A percentile compares a stretch with the other conserved stretches of the same genome.
Evolutionary conservation across 1,139 yeast genomes (phyloP).

Genomic region (Kodamaea ohmeri): DNA sequence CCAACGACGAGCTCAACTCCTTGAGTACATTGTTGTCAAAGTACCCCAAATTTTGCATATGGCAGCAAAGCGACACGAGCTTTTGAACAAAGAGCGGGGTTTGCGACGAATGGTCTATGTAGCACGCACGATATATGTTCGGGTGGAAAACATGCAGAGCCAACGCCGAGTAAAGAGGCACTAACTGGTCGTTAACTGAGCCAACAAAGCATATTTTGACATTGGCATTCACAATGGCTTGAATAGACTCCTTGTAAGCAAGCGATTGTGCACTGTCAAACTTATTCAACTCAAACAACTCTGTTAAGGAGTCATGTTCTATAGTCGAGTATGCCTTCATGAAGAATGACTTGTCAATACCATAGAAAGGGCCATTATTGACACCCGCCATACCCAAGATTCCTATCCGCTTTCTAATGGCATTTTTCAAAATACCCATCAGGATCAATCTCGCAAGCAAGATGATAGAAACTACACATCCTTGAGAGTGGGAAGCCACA

Average conservation of each 20-base stretch:
- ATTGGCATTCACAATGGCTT: slow-evolving; percentile 62
- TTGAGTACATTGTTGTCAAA: slow-evolving; percentile 76
- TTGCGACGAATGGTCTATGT: slow-evolving; percentile 63
- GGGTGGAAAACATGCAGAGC: slow-evolving; percentile 87
- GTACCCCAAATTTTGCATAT: slow-evolving; percentile 59
- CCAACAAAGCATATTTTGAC: slow-evolving; percentile 82
- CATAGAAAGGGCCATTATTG: slow-evolving; percentile 90
- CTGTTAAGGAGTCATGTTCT: slow-evolving; percentile 81
- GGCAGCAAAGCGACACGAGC: slow-evolving; percentile 46
- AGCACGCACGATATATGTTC: slow-evolving; percentile 82
- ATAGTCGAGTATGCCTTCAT: slow-evolving; percentile 88
- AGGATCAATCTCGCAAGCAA: slow-evolving; percentile 69
- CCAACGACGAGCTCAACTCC: slow-evolving; percentile 77
- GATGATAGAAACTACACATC: slow-evolving; percentile 87
- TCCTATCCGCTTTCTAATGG: slow-evolving; percentile 56
- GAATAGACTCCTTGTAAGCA: slow-evolving; percentile 65
- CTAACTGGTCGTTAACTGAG: slow-evolving; percentile 86
- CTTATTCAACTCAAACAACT: slow-evolving; percentile 83
- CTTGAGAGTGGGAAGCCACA: slow-evolving; percentile 93
- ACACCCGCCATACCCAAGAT: slow-evolving; percentile 94
- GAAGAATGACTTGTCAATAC: slow-evolving; percentile 77
- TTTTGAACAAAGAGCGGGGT: slow-evolving; percentile 48
- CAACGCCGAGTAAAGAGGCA: slow-evolving; percentile 85
- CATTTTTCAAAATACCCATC: slow-evolving; percentile 58
- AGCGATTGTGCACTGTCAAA: slow-evolving; percentile 69